A percentile compares a stretch with the other conserved stretches of the same genome.
Conservation (phyloP, 805 yeast species). For the Candida morakotiae region DNA sequence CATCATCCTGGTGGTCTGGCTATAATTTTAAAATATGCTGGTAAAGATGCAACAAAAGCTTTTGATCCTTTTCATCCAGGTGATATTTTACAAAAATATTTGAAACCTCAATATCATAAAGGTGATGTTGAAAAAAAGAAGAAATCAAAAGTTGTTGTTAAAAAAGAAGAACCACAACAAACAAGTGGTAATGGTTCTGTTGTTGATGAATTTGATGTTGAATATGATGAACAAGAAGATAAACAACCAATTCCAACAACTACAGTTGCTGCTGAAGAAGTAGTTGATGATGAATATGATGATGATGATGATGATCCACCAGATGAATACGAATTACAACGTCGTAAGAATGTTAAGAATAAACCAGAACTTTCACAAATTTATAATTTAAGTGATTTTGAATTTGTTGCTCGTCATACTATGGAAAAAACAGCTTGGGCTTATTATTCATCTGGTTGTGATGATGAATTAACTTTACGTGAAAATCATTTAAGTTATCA, state of each 20-base stretch:
- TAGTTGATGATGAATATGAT: constrained; percentile 25
- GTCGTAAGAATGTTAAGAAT: constrained; percentile 24
- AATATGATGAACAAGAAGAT: constrained; percentile 38
- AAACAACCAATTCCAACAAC: constrained; percentile 21
- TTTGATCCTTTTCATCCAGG: constrained; percentile 89
- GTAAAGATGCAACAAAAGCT: constrained; percentile 63
- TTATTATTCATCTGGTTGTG: constrained; percentile 87
- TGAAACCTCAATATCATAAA: constrained; percentile 40
- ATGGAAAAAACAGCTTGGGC: constrained; percentile 83
- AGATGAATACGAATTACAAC: constrained; percentile 20
- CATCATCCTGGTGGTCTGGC: constrained; percentile 62
- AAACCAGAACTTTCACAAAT: constrained; percentile 71
- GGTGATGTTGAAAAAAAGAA: constrained; percentile 28
- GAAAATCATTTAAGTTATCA: constrained; percentile 91
- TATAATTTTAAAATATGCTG: constrained; percentile 50
- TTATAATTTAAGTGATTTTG: constrained; percentile 82
- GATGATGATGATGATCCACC: constrained; percentile 37
- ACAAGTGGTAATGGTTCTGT: constrained; percentile 3
- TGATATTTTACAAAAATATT: constrained; percentile 70
- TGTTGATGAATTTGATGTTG: constrained; percentile 38
- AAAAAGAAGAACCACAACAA: background rate
- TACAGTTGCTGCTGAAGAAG: constrained; percentile 12
- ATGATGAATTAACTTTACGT: constrained; percentile 85
- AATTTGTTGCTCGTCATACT: constrained; percentile 75
- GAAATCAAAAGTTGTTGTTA: background rate